Percentiles rank a stretch among this genome's conserved stretches.
Evolutionary conservation across 1,284 basidiomycete species (phyloP).

Genomic region (Termitomyces sp.): DNA sequence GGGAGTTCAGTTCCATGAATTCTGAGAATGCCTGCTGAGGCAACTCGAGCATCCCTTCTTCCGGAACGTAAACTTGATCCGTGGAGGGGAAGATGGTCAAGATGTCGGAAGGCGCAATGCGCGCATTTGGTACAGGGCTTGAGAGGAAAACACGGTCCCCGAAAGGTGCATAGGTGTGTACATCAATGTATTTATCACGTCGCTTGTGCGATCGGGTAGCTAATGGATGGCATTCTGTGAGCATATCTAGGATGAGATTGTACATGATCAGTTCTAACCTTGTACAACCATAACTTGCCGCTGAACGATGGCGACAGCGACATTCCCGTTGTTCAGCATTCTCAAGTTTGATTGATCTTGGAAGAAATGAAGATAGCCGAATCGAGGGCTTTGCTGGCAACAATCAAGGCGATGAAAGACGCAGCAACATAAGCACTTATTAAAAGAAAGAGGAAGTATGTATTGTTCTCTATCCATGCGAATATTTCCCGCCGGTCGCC

Average conservation of each 20-base stretch:
- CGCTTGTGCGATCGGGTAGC: constrained; percentile 48
- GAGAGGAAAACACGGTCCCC: constrained; percentile 58
- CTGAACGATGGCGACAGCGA: constrained; percentile 62
- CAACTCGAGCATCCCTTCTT: constrained; percentile 56
- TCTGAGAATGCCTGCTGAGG: constrained; percentile 49
- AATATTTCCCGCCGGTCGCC: not conserved
- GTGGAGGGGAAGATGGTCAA: constrained; percentile 48
- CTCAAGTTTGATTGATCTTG: not conserved
- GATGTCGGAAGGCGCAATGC: constrained; percentile 51
- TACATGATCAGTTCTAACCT: constrained; percentile 32
- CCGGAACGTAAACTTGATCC: constrained; percentile 30
- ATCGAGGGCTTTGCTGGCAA: not conserved
- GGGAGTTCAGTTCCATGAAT: constrained; percentile 45
- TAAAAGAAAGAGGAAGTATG: not conserved
- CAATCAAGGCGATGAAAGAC: not conserved
- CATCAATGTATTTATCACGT: constrained; percentile 54
- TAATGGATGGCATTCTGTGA: constrained; percentile 20
- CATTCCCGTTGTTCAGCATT: constrained; percentile 51
- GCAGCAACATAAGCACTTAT: not conserved
- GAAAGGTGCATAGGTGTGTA: constrained; percentile 56
- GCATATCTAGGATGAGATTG: not conserved
- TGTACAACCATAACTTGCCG: constrained; percentile 61
- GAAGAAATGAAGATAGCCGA: not conserved
- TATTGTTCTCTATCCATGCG: not conserved
- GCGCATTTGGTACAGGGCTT: constrained; percentile 48